Percentiles rank a stretch among this genome's conserved stretches.
Conservation (phyloP, 352 stramenopile species). For the Vaucheria bursata region DNA sequence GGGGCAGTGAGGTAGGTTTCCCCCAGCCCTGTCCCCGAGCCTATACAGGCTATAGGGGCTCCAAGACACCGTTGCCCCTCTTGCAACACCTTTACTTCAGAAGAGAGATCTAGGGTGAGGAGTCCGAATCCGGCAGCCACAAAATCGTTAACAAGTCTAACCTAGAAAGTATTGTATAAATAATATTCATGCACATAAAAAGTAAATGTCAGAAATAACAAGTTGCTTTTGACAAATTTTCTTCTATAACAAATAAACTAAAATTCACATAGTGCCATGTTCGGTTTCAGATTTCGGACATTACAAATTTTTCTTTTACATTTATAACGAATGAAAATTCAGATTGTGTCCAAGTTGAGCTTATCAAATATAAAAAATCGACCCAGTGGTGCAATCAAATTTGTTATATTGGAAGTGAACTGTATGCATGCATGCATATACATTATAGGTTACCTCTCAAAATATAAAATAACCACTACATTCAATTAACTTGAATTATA, state of each 20-base stretch:
- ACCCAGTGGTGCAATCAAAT: too few relatives aligned
- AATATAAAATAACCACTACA: too few relatives aligned
- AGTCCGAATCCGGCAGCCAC: slow-evolving; percentile 90
- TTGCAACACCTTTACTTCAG: slow-evolving; percentile 54
- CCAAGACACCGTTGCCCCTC: slow-evolving; percentile 55
- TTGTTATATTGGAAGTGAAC: too few relatives aligned
- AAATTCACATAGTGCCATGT: neutral
- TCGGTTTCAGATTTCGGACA: too few relatives aligned
- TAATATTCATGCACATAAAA: neutral
- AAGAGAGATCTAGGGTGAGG: slow-evolving; percentile 79
- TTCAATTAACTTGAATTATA: too few relatives aligned
- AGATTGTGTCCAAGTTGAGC: too few relatives aligned
- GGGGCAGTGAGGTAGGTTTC: slow-evolving; percentile 87
- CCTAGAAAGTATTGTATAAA: neutral
- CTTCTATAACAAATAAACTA: neutral
- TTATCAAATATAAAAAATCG: too few relatives aligned
- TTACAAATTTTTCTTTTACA: too few relatives aligned
- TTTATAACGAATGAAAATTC: too few relatives aligned
- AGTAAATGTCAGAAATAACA: neutral
- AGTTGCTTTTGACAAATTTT: too few relatives aligned
- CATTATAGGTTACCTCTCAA: too few relatives aligned
- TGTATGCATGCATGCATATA: too few relatives aligned
- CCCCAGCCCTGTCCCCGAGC: slow-evolving; percentile 87
- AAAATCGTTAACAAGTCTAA: slow-evolving; percentile 92
- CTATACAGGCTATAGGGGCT: slow-evolving; percentile 85